Evolutionary conservation across 2,329 filamentous ascomycete species (phyloP).

Genomic region (Fusarium duplospermum): DNA sequence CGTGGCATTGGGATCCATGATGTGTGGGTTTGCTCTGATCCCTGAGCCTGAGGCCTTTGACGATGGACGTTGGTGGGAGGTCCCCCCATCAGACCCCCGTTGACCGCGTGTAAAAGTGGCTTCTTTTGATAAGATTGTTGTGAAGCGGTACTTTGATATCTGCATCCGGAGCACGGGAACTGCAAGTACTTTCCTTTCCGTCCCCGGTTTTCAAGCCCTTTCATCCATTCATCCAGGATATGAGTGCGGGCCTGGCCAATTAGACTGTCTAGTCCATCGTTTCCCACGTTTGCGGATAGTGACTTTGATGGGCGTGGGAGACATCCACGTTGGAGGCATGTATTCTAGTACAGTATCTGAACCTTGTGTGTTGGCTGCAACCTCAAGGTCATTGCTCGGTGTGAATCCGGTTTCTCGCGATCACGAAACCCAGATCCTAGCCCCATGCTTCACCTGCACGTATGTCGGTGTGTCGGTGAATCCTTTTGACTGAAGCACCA

Average conservation of each 20-base stretch:
- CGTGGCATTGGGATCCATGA: constrained; percentile 16
- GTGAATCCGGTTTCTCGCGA: constrained; percentile 38
- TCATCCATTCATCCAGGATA: constrained; percentile 16
- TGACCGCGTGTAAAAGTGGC: neutral
- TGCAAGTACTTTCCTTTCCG: constrained; percentile 17
- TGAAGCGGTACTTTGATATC: constrained; percentile 15
- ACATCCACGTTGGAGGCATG: neutral
- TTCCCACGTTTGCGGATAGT: constrained; percentile 10
- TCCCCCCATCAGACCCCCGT: neutral
- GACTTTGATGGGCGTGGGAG: constrained; percentile 10
- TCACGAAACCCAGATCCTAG: constrained; percentile 20
- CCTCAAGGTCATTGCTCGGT: constrained; percentile 10
- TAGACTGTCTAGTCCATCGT: neutral
- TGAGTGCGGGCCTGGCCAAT: constrained; percentile 15
- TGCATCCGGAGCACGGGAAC: constrained; percentile 31
- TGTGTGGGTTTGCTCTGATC: constrained; percentile 16
- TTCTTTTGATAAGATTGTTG: constrained; percentile 16
- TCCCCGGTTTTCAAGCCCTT: constrained; percentile 24
- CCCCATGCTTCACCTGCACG: neutral
- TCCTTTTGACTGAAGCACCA: neutral
- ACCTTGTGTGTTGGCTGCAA: constrained; percentile 1
- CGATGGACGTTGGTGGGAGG: neutral
- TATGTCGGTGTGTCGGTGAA: constrained; percentile 34
- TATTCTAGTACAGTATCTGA: neutral
- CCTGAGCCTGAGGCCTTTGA: constrained; percentile 11